Conservation (phyloP, 805 yeast genomes). For the Myxozyma neotropica region DNA sequence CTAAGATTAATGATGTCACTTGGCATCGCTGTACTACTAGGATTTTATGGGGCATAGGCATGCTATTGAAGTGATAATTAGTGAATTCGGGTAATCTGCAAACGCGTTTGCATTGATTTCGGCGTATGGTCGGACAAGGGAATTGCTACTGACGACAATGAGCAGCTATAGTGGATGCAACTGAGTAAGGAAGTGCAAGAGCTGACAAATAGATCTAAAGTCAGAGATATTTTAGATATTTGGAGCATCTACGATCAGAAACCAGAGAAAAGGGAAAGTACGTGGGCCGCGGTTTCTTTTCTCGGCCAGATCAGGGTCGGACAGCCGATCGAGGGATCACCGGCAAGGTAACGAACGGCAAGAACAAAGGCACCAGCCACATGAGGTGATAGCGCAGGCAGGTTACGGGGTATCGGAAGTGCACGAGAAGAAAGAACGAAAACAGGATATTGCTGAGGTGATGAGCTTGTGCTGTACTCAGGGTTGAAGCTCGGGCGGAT, state of each 20-base stretch:
- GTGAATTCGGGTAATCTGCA: neutral
- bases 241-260: neutral
- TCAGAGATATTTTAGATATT: neutral
- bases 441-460: neutral
- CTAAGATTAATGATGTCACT: no score
- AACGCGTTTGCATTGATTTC: neutral
- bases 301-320: neutral
- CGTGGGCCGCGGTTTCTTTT: no score
- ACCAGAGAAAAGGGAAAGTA: neutral
- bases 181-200: neutral
- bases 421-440: neutral
- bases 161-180: neutral
- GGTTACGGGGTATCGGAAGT: neutral
- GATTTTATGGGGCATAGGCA: no score
- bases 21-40: no score
- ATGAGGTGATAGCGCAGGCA: neutral
- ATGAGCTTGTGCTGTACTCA: neutral
- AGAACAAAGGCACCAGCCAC: slow-evolving; percentile 5
- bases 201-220: neutral
- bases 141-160: neutral
- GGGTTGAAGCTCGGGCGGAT: neutral
- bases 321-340: neutral
- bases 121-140: neutral
- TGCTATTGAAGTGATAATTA: no score
- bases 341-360: neutral